Evolutionary conservation across 441 rosid species (phyloP), one percentile per base, ranked within the genome.

Genomic region (Croton laevigatus): DNA sequence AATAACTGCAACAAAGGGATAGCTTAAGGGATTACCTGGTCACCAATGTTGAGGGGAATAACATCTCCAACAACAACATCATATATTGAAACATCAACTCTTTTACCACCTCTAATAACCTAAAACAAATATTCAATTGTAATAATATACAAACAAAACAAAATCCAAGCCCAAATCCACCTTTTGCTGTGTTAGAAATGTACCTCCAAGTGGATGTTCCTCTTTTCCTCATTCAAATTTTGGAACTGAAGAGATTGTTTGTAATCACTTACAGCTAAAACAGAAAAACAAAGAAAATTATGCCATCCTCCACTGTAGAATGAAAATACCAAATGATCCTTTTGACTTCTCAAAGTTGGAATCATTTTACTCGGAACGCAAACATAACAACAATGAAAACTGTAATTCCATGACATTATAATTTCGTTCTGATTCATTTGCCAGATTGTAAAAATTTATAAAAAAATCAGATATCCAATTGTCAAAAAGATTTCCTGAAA

Each of bases 171-270:
- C 6, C 37, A 44, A 20, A 11, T n/a, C 34, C 14, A 40, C 62
- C n/a, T 66, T 58, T 38, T 74, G 63, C 49, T 14, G 10, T 62
- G 19, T 42, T 71, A 76, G 59, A 72, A 58, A 51, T 77, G 51
- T 73, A 95, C 99, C 98, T 91, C 91, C 85, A 95, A 32, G 70
- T 66, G 97, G 78, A 95, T 95, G 73, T 95, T 95, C 77, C 96
- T 89, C 85, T 95, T 95, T 84, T 95, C 98, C 57, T 93, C 97
- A 70, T 91, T 91, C 64, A 95, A 83, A 79, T 93, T 95, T 76
- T 89, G 99, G 73, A 95, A 95, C 81, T 95, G 99, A 71, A 95
- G 99, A 75, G 98, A 95, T 65, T 95, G 99, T 68, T 82, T 88
- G 62, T 91, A 95, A 74, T 95, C 99, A 86, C 98, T 95, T 72